These are phyloP conservation scores for Suillus sp. DNA, from an alignment of 768 basidiomycete genomes.

Conservation along the genomic window DNA sequence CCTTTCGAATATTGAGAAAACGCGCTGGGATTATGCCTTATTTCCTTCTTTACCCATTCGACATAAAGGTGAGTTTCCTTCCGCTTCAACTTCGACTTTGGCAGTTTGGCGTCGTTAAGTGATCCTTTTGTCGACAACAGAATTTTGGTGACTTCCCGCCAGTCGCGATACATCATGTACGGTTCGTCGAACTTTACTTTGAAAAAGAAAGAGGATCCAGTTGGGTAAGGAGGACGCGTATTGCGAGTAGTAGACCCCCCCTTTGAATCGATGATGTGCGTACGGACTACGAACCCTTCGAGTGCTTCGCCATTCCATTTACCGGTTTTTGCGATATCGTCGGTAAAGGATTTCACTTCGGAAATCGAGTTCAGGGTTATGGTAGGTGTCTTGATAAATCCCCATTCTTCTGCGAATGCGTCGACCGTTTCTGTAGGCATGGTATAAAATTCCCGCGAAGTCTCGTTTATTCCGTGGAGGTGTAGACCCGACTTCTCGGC, in stretches of 20 bases:
- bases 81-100: constrained; percentile 69
- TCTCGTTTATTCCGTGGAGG: not conserved
- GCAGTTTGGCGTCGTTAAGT: constrained; percentile 42
- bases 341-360: constrained; percentile 74
- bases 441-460: not conserved
- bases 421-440: constrained; percentile 53
- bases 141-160: not conserved
- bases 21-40: constrained; percentile 54
- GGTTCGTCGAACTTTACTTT: constrained; percentile 99
- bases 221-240: constrained; percentile 62
- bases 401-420: constrained; percentile 86
- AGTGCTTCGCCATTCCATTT: constrained; percentile 83
- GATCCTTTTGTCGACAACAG: constrained; percentile 24
- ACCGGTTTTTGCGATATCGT: constrained; percentile 63
- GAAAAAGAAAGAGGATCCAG: constrained; percentile 94
- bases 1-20: constrained; percentile 70
- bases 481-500: not conserved
- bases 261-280: constrained; percentile 37
- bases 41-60: constrained; percentile 81
- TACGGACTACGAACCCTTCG: constrained; percentile 72
- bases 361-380: constrained; percentile 56
- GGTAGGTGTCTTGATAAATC: constrained; percentile 80
- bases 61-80: constrained; percentile 76
- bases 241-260: constrained; percentile 30
- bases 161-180: constrained; percentile 42